Percentiles rank a stretch among this genome's conserved stretches.
phyloP scores from a whole-genome alignment of 1,139 yeast species.

The Taphrina communis region DNA sequence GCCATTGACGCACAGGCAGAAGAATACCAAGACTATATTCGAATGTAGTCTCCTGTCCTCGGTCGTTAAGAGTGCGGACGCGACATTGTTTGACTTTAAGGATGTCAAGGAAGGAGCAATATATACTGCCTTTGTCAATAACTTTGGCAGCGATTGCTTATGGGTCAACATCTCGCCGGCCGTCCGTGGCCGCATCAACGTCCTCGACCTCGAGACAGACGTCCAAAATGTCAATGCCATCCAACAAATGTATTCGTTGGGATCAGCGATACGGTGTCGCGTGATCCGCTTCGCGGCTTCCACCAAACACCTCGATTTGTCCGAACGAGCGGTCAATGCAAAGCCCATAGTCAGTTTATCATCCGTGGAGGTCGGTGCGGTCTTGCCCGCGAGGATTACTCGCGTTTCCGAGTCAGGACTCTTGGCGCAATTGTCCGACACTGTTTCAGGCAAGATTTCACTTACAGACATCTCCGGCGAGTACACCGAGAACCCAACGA shows the following conservation, averaged over 20 bases:
- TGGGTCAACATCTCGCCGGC: constrained; percentile 77
- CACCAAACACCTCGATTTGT: constrained; percentile 60
- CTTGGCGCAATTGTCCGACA: constrained; percentile 59
- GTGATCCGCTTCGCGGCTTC: constrained; percentile 64
- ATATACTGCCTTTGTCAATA: constrained; percentile 62
- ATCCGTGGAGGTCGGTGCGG: constrained; percentile 58
- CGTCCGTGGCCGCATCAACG: constrained; percentile 69
- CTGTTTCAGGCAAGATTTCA: constrained; percentile 62
- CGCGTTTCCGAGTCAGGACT: constrained; percentile 68
- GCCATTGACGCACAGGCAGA: constrained; percentile 66
- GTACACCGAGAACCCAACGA: constrained; percentile 59
- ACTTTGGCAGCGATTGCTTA: constrained; percentile 60
- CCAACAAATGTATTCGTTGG: constrained; percentile 67
- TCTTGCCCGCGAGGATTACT: constrained; percentile 69
- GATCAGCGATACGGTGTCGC: constrained; percentile 68
- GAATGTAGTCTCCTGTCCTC: constrained; percentile 68
- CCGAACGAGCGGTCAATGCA: constrained; percentile 57
- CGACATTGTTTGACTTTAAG: constrained; percentile 53
- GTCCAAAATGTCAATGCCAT: constrained; percentile 57
- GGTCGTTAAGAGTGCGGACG: constrained; percentile 51
- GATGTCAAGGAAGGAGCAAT: constrained; percentile 57
- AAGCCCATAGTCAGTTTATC: constrained; percentile 23
- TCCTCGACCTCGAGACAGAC: constrained; percentile 59
- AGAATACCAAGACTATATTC: constrained; percentile 62
- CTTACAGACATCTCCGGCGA: constrained; percentile 81